These are phyloP conservation scores for Fusarium vanettenii DNA, from an alignment of 2,329 filamentous ascomycete genomes.

Conservation along the genomic window DNA sequence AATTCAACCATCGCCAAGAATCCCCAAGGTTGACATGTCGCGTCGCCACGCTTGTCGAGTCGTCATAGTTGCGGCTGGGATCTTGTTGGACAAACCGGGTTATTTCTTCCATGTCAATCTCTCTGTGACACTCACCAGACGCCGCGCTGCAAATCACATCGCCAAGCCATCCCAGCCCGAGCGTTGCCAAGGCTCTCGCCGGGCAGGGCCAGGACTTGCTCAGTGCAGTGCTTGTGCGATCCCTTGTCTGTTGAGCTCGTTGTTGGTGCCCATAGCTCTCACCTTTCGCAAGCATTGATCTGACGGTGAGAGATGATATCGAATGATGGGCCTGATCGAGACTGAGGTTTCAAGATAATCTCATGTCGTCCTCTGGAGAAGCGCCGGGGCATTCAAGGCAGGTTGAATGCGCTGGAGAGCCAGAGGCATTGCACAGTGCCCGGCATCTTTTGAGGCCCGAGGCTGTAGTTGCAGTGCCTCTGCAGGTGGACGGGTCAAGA, in stretches of 20 bases:
- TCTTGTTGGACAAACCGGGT: constrained; percentile 23
- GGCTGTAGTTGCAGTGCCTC: neutral
- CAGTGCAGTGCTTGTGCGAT: constrained; percentile 31
- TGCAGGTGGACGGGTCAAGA: neutral
- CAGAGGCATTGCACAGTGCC: neutral
- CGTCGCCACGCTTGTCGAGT: constrained; percentile 7
- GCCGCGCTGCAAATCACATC: constrained; percentile 22
- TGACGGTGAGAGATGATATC: constrained; percentile 31
- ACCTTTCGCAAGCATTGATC: constrained; percentile 16
- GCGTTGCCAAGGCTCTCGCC: constrained; percentile 36
- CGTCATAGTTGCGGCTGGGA: constrained; percentile 10
- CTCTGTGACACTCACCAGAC: constrained; percentile 25
- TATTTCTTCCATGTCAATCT: constrained; percentile 34
- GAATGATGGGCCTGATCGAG: constrained; percentile 29
- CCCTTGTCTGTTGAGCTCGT: constrained; percentile 22
- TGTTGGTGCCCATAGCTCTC: constrained; percentile 14
- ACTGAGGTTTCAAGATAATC: constrained; percentile 29
- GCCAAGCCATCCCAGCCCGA: constrained; percentile 32
- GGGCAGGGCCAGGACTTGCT: constrained; percentile 30
- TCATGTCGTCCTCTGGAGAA: constrained; percentile 24
- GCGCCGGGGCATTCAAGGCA: neutral
- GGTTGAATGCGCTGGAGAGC: neutral
- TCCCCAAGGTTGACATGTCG: constrained; percentile 18
- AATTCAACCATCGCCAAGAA: constrained; percentile 7
- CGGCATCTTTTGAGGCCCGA: neutral